A percentile compares a stretch with the other conserved stretches of the same genome.
Conservation (phyloP, 2,329 filamentous ascomycete genomes). For the Cercospora sp. region DNA sequence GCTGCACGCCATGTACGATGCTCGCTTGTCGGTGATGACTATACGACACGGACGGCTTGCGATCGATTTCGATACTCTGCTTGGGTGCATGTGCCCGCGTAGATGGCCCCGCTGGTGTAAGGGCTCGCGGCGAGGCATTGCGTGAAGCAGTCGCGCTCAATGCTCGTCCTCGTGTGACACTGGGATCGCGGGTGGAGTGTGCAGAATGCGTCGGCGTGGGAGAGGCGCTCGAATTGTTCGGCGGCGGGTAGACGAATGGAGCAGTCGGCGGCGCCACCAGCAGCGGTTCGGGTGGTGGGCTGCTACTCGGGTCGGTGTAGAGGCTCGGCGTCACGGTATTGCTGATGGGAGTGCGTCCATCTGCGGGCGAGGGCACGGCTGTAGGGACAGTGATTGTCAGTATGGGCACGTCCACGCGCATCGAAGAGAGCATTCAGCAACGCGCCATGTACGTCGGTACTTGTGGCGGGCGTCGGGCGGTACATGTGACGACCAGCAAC, state of each 20-base stretch:
- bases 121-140: conserved; percentile 47
- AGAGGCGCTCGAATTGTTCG: conserved; percentile 12
- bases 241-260: conserved; percentile 21
- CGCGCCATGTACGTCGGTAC: conserved; percentile 11
- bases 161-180: conserved; percentile 49
- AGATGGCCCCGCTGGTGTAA: conserved; percentile 45
- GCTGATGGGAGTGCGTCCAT: conserved; percentile 28
- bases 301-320: conserved; percentile 29
- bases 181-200: conserved; percentile 42
- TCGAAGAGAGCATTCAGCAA: conserved; percentile 8
- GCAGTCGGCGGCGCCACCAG: conserved; percentile 35
- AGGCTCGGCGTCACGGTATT: conserved; percentile 20
- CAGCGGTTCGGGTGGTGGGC: conserved; percentile 38
- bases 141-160: conserved; percentile 45
- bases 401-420: conserved; percentile 23
- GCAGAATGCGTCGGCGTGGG: not conserved
- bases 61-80: conserved; percentile 44
- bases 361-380: conserved; percentile 33
- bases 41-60: conserved; percentile 60
- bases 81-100: conserved; percentile 37
- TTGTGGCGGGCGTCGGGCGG: conserved; percentile 1
- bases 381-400: conserved; percentile 30
- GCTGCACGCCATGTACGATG: conserved; percentile 94
- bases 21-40: conserved; percentile 95
- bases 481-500: conserved; percentile 2